Evolutionary conservation across 768 basidiomycete species (phyloP), one percentile per base, ranked within the genome.

Genomic region (Podaxis sp.): DNA sequence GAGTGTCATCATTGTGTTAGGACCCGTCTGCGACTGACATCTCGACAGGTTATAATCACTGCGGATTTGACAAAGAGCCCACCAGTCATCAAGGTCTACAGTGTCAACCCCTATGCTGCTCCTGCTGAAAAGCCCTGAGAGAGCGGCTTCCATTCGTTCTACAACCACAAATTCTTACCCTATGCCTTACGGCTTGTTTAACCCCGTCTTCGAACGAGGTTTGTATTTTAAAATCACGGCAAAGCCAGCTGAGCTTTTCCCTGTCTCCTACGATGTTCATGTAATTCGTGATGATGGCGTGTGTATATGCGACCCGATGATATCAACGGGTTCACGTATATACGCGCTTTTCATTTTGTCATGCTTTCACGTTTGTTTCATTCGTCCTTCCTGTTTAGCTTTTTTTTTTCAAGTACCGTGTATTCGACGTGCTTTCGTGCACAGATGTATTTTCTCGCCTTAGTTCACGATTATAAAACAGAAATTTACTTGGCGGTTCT

Each of bases 1-100:
- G 77, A 68, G 89, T 83, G 13, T 24, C 13, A 25, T 22, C 6
- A 24, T 24, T 11, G 8, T 17, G 11, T 22, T 15, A 50, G 11
- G n/a, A 15, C 41, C 15, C 17, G 41, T 4, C 12, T 64, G 63
- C 69, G 52, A 65, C 57, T 38, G 57, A 38, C 43, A 58, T 59
- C 53, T 64, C 43, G 62, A 5, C 67, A 94, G 93, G 94, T 96
- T 67, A 96, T 97, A 70, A 89, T 97, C 67, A 96, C 94, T 46
- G 94, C 94, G 36, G 95, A 98, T 74, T 77, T 96, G 68, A 94
- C 93, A 65, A 97, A 96, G 85, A 94, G 91, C 68, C 95, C 95
- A 43, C 95, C 95, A 3, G 93, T 98, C 70, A 91, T 98, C 82
- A 96, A 97, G 76, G 94, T 98, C 61, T 95, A 95, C 81, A 94